Conservation (phyloP, 768 basidiomycete species). For the Mycena albidolilacea region DNA sequence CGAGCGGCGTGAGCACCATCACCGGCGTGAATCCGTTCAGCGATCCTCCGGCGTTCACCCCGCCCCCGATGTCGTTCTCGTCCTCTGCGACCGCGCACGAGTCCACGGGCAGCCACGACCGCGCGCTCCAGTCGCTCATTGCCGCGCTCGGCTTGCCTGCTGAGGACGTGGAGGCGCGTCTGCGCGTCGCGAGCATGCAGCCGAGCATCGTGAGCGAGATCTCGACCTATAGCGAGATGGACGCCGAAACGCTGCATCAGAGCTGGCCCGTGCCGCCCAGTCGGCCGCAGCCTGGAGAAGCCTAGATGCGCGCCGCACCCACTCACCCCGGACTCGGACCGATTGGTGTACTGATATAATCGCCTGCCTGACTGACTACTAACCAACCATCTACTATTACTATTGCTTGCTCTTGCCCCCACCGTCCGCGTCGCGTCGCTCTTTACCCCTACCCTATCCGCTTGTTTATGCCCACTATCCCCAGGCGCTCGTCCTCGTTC, state of each 20-base stretch:
- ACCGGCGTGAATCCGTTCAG: constrained; percentile 49
- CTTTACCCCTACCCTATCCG: constrained; percentile 14
- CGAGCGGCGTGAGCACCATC: not conserved
- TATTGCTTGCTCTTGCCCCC: not conserved
- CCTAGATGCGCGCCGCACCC: not conserved
- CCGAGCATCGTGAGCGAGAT: constrained; percentile 31
- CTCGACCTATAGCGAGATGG: constrained; percentile 33
- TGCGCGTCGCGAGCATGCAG: constrained; percentile 60
- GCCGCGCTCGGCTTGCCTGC: constrained; percentile 70
- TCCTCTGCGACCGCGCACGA: constrained; percentile 53
- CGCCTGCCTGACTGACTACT: not conserved
- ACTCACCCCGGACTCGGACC: not conserved
- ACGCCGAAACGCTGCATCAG: constrained; percentile 34
- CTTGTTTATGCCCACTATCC: constrained; percentile 2
- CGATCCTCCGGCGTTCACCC: constrained; percentile 15
- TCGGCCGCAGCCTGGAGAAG: constrained; percentile 8
- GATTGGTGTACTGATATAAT: constrained; percentile 3
- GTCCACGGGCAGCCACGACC: constrained; percentile 49
- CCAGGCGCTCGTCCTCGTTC: not conserved
- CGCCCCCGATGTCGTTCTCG: constrained; percentile 1
- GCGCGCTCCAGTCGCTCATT: constrained; percentile 75
- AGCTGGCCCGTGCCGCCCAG: constrained; percentile 40
- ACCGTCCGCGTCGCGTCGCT: constrained; percentile 1
- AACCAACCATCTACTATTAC: constrained; percentile 1
- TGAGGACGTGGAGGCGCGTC: constrained; percentile 62